Evolutionary conservation across 2,329 filamentous ascomycete species (phyloP), one percentile per base, ranked within the genome.

Genomic region (Pseudogymnoascus sp.): DNA sequence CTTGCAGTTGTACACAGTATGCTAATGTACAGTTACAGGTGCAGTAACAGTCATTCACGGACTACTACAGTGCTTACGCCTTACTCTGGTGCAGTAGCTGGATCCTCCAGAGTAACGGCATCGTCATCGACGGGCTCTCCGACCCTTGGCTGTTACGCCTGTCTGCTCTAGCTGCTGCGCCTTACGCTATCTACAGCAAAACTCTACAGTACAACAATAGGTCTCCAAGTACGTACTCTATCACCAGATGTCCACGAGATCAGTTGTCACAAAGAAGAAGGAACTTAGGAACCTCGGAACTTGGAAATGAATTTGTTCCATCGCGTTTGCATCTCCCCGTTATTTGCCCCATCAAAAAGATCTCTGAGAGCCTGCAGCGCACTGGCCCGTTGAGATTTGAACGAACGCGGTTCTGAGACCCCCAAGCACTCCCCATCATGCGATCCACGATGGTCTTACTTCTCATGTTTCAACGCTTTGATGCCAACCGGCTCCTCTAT

Each of bases 401-500:
- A 55, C 15, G 48, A 55, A 55, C 48, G 48, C 48, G 35, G 48
- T 21, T 35, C 48, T 55, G 48, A 55, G 29, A 55, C 48, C 48
- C 48, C 21, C 38, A 39, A 48, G 27, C 31, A n/a, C n/a, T 33
- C 48, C 48, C 48, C 48, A 4, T 55, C 48, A 55, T 55, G 48
- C 48, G 48, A 29, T 33, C 48, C 48, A 55, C 48, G 48, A 55
- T 55, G 48, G 48, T 55, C 48, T 55, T 55, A 55, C 48, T 35
- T 33, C 29, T 55, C 48, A 55, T 55, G 48, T 55, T 55, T 55
- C 48, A 55, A 55, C 48, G 48, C 48, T 35, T 55, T 55, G 48
- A 55, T 55, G 48, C 15, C 48, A 5, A 33, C 48, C 29, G 48
- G 48, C n/a, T 12, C 12, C 9, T 55, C 27, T 55, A 29, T 35